These are phyloP conservation scores for Cucurbita pepo DNA, from an alignment of 306 rosid genomes.

Conservation along the genomic window DNA sequence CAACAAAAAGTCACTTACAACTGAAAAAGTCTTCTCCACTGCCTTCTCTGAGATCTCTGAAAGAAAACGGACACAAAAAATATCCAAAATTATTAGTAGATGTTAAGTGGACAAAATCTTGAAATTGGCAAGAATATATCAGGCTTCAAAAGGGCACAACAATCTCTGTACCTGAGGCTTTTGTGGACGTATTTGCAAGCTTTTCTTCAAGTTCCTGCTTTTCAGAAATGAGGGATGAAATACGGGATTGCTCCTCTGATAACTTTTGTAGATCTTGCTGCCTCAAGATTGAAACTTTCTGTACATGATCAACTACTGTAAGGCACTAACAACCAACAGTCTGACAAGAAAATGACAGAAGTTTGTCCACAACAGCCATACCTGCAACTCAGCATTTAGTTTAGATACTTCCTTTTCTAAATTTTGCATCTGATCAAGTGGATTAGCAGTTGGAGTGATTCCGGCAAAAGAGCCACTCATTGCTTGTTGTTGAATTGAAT, in stretches of 20 bases:
- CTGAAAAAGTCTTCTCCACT: conserved; percentile 35
- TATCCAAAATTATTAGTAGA: not conserved
- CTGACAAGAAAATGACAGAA: conserved; percentile 6
- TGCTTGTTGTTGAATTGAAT: conserved; percentile 72
- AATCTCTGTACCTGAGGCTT: conserved; percentile 36
- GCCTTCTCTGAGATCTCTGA: conserved; percentile 43
- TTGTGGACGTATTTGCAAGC: conserved; percentile 32
- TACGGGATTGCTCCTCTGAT: conserved; percentile 43
- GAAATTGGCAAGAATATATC: not conserved
- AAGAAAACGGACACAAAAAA: not conserved
- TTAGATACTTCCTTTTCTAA: conserved; percentile 63
- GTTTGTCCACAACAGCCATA: conserved; percentile 3
- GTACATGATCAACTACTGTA: conserved; percentile 11
- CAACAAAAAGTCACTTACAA: conserved; percentile 34
- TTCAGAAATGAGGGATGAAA: conserved; percentile 44
- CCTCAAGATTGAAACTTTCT: conserved; percentile 65
- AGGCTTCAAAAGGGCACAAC: not conserved
- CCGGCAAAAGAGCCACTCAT: conserved; percentile 40
- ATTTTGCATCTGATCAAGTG: conserved; percentile 47
- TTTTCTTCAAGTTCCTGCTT: conserved; percentile 74
- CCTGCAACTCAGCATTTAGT: conserved; percentile 61
- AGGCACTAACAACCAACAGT: conserved; percentile 13
- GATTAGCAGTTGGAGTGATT: conserved; percentile 26
- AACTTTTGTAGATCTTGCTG: conserved; percentile 63
- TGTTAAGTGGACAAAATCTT: not conserved